These are phyloP conservation scores for Salvia miltiorrhiza DNA, from an alignment of 257 asterid genomes.

Conservation along the genomic window DNA sequence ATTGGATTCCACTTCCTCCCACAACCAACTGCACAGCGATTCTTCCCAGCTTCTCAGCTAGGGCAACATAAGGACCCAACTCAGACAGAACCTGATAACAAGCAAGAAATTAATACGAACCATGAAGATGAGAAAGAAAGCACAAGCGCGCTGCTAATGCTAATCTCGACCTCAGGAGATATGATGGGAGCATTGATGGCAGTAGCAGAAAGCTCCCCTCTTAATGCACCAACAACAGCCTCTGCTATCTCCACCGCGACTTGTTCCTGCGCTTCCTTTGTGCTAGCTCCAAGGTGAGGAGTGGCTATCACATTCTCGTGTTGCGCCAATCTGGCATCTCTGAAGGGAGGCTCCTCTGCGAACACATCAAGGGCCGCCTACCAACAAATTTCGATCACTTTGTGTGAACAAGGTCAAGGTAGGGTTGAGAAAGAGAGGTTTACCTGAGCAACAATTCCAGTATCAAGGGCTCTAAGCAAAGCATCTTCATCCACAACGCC, in stretches of 20 bases:
- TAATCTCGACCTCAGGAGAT: constrained; percentile 63
- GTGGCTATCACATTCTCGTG: constrained; percentile 78
- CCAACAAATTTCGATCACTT: too few species aligned
- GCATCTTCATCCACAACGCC: constrained; percentile 97
- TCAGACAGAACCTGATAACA: constrained; percentile 64
- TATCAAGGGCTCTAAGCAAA: constrained; percentile 74
- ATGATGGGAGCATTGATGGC: constrained; percentile 98
- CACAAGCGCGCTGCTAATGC: too few species aligned
- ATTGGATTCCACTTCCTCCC: constrained; percentile 83
- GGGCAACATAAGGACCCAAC: constrained; percentile 74
- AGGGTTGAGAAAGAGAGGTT: neutral
- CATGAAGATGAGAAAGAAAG: neutral
- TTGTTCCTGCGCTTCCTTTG: constrained; percentile 98
- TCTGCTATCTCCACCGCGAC: constrained; percentile 95
- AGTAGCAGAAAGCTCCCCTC: constrained; percentile 92
- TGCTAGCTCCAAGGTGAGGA: constrained; percentile 99
- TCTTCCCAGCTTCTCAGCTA: constrained; percentile 89
- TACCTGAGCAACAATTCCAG: constrained; percentile 85
- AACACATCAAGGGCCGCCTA: constrained; percentile 94
- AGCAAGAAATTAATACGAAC: neutral
- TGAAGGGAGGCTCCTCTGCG: constrained; percentile 68
- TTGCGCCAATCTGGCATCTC: constrained; percentile 61
- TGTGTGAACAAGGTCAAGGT: neutral
- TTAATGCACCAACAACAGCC: constrained; percentile 89
- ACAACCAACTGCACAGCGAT: constrained; percentile 72